Evolutionary conservation across 2,329 filamentous ascomycete genomes (phyloP).

Genomic region (Penicillium sp.): DNA sequence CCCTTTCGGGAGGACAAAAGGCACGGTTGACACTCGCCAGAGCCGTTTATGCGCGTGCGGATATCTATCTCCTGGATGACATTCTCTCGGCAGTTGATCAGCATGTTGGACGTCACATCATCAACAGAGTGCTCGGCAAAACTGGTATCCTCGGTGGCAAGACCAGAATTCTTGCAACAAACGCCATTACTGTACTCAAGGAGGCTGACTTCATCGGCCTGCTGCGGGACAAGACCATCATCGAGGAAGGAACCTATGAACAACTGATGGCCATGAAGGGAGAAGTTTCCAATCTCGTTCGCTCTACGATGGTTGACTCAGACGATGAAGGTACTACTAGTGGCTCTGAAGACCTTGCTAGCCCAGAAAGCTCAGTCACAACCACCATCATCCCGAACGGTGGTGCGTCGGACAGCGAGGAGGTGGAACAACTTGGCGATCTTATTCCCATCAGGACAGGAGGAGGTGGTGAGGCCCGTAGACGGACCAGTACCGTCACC

Average conservation of each 20-base stretch:
- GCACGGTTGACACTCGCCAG: conserved; percentile 87
- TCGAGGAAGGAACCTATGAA: conserved; percentile 85
- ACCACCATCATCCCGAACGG: conserved; percentile 53
- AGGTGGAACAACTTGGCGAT: conserved; percentile 71
- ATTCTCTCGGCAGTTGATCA: conserved; percentile 96
- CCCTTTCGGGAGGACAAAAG: conserved; percentile 92
- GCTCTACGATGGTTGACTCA: conserved; percentile 59
- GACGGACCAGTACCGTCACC: conserved; percentile 70
- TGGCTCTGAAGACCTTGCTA: conserved; percentile 61
- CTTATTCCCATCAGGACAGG: conserved; percentile 70
- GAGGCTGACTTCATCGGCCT: conserved; percentile 88
- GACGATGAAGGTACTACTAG: conserved; percentile 50
- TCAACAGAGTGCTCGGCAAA: conserved; percentile 86
- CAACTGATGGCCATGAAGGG: conserved; percentile 94
- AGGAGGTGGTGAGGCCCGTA: conserved; percentile 60
- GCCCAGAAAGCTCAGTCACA: conserved; percentile 67
- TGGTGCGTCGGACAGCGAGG: conserved; percentile 57
- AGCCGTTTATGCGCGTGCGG: conserved; percentile 94
- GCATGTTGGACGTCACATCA: conserved; percentile 91
- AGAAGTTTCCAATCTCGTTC: conserved; percentile 80
- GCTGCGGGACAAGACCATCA: conserved; percentile 76
- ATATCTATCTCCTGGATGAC: conserved; percentile 93
- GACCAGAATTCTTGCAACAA: conserved; percentile 90
- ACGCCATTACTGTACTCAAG: conserved; percentile 85
- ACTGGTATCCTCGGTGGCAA: conserved; percentile 80